Evolutionary conservation across 192 early-diverging fungal genomes (phyloP).

Genomic region (Backusella australiensis): DNA sequence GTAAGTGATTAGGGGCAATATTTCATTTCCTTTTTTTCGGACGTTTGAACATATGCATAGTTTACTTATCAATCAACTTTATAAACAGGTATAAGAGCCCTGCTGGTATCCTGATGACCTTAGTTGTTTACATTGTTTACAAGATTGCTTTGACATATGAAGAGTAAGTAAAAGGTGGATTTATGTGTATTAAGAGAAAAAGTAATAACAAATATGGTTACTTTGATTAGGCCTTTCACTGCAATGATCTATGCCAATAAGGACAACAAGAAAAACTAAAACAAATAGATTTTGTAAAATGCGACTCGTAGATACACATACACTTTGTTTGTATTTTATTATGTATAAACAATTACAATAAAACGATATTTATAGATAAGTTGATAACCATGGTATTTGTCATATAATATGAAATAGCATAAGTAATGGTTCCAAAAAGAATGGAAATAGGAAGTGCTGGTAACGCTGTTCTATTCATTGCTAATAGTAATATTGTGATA

Average conservation of each 20-base stretch:
- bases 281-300: not conserved
- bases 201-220: not conserved
- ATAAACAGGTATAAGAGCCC: slow-evolving; percentile 57
- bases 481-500: slow-evolving; percentile 76
- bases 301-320: not conserved
- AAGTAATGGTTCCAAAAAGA: slow-evolving; percentile 52
- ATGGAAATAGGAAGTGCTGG: slow-evolving; percentile 80
- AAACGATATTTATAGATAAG: not conserved
- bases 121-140: slow-evolving; percentile 75
- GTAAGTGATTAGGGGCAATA: slow-evolving; percentile 40
- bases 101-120: slow-evolving; percentile 69
- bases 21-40: not conserved
- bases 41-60: too few relatives aligned
- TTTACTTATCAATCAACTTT: not conserved
- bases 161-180: slow-evolving; percentile 55
- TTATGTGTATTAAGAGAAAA: not conserved
- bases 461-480: slow-evolving; percentile 64
- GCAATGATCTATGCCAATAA: slow-evolving; percentile 72
- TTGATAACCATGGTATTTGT: not conserved
- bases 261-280: slow-evolving; percentile 28
- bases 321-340: not conserved
- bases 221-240: slow-evolving; percentile 67
- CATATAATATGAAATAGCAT: not conserved
- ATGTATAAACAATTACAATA: not conserved
- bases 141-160: slow-evolving; percentile 73